Percentiles rank a stretch among this genome's conserved stretches.
Conservation (phyloP, 176 grass and related monocot species). For the Avena atlantica region DNA sequence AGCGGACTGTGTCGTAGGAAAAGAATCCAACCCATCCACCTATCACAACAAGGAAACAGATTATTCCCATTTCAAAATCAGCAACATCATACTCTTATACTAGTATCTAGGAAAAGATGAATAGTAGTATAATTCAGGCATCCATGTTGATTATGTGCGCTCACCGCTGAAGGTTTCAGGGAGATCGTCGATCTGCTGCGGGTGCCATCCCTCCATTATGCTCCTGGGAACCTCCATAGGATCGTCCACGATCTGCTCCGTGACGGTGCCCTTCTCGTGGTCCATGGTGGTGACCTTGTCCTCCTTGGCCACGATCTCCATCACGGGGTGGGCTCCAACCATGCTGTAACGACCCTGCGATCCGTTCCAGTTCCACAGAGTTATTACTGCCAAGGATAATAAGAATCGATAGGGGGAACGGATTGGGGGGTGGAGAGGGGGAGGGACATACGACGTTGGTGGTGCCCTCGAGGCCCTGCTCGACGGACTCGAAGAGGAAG, state of each 20-base stretch:
- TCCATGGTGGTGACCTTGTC: constrained; percentile 72
- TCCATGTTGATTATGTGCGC: not conserved
- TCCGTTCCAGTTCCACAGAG: not conserved
- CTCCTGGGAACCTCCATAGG: constrained; percentile 71
- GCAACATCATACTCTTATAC: not conserved
- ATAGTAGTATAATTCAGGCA: no score
- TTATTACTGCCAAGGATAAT: constrained; percentile 39
- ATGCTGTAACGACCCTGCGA: constrained; percentile 74
- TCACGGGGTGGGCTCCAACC: constrained; percentile 68
- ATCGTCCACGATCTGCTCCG: constrained; percentile 64
- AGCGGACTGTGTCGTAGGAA: constrained; percentile 83
- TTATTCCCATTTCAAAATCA: constrained; percentile 22
- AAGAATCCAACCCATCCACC: constrained; percentile 93
- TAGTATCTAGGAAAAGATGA: no score
- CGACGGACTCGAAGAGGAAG: constrained; percentile 93
- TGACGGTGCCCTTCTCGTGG: constrained; percentile 59
- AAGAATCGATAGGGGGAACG: not conserved
- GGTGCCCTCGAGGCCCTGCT: constrained; percentile 66
- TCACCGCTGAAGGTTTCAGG: constrained; percentile 63
- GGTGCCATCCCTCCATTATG: constrained; percentile 72
- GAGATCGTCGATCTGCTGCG: constrained; percentile 67
- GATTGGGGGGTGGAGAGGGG: not conserved
- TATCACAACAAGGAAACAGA: constrained; percentile 33
- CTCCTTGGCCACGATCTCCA: constrained; percentile 77
- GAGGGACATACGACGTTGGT: constrained; percentile 55